Evolutionary conservation across 225 moss, liverwort and hornwort species (phyloP), one percentile per base, ranked within the genome.

Genomic region (Bryum argenteum): DNA sequence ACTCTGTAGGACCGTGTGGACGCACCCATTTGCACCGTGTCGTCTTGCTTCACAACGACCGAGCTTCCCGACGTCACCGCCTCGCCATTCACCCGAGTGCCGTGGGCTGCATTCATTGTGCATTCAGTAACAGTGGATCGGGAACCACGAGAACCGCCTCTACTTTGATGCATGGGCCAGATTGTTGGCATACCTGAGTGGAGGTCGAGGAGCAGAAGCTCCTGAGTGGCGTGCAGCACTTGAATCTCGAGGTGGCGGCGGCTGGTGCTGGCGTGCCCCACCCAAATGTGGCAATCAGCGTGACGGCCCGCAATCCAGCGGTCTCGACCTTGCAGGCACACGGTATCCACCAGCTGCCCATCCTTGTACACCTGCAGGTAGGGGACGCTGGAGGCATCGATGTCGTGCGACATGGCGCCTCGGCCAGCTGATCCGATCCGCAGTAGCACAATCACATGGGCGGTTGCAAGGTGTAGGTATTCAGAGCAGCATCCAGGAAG

Each of bases 231-330:
- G 17, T 79, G 73, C 50, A 91, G 83, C 9, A 94, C 86, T 63
- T 82, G 88, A 67, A 94, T 85, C 70, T 94, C 79, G n/a, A 94
- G 72, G 55, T 94, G 94, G 17, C 81, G 82, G 8, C 91, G 81
- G 76, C 91, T 90, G 77, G 84, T 83, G 77, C 90, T 94, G 43
- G 88, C 88, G 70, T 94, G 94, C 28, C 85, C 85, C 10, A 94
- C 83, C 17, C 83, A 71, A 37, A 94, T 72, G 47, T 90, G 88
- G 11, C 88, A 88, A 33, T 83, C 76, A 33, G 80, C 76, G 53
- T 87, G 86, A 57, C 94, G 84, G 21, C 90, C 94, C 66, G 87
- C 87, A 22, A 91, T 71, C 64, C 91, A 78, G 13, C 78, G 63
- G 16, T 85, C 83, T 58, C 76, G 76, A 1, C 80, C 91, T 41